Conservation (phyloP, 163 green algal species). For the Scenedesmus sp. region DNA sequence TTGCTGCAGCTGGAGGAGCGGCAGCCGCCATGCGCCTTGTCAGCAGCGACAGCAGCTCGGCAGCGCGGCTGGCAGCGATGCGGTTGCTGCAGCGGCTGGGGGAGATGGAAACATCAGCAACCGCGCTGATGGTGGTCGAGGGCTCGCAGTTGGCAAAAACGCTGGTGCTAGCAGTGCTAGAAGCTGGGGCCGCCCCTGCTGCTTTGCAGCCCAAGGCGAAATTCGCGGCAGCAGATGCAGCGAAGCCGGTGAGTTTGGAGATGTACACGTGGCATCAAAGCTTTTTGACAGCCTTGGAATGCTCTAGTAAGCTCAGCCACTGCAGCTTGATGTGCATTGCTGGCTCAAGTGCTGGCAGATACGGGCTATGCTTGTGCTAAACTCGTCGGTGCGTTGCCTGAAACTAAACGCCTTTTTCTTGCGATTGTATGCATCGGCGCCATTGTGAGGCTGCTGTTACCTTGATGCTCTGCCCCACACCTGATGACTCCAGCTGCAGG, state of each 20-base stretch:
- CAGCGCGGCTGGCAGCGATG: background rate
- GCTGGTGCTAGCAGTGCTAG: constrained; percentile 26
- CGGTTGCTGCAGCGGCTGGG: constrained; percentile 23
- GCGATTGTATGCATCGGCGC: too few species aligned
- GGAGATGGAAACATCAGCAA: background rate
- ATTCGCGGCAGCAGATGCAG: background rate
- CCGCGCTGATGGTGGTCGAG: background rate
- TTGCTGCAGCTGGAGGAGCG: constrained; percentile 13
- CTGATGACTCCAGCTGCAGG: background rate
- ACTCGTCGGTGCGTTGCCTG: too few species aligned
- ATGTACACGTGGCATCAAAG: background rate
- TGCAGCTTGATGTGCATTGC: too few species aligned
- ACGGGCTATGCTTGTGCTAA: too few species aligned
- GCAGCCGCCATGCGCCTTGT: background rate
- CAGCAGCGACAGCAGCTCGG: background rate
- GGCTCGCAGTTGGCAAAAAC: background rate
- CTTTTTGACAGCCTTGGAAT: too few species aligned
- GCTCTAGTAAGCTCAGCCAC: too few species aligned
- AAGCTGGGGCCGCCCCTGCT: background rate
- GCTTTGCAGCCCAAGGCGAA: background rate
- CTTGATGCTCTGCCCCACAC: background rate
- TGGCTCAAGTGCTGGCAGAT: too few species aligned
- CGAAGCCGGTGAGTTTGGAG: background rate
- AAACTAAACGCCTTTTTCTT: too few species aligned
- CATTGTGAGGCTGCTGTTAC: background rate